Conservation (phyloP, 371 early-diverging fungal genomes). For the Mucor plumbeus region DNA sequence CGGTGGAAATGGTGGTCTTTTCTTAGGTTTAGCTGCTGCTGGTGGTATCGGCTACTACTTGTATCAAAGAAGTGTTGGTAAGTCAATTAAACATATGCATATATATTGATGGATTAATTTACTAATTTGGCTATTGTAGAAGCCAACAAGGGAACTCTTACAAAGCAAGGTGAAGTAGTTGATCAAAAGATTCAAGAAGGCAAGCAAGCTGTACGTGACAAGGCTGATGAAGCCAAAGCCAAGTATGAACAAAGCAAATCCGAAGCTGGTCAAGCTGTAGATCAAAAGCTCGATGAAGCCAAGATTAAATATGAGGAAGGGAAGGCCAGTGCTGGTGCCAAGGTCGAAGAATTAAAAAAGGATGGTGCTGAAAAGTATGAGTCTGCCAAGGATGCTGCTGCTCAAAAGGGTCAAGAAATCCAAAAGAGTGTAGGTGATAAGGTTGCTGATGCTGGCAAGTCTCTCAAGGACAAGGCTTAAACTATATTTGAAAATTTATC, state of each 20-base stretch:
- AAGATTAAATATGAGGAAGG: constrained; percentile 20
- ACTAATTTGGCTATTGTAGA: neutral
- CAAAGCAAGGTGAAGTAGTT: constrained; percentile 12
- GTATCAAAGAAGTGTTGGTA: constrained; percentile 20
- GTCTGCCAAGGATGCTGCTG: constrained; percentile 19
- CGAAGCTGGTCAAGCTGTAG: constrained; percentile 6
- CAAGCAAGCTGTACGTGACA: constrained; percentile 8
- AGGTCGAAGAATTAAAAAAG: constrained; percentile 17
- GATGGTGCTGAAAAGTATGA: constrained; percentile 18
- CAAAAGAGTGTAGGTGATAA: constrained; percentile 28
- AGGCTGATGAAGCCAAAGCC: constrained; percentile 16
- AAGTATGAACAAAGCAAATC: constrained; percentile 15
- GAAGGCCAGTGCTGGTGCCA: constrained; percentile 14
- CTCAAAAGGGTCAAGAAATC: constrained; percentile 26
- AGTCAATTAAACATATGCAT: neutral
- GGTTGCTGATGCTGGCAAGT: constrained; percentile 27
- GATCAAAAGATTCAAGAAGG: constrained; percentile 15
- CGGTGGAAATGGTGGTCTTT: constrained; percentile 8
- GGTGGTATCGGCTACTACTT: constrained; percentile 25
- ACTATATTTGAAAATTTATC: neutral
- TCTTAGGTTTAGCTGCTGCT: constrained; percentile 16
- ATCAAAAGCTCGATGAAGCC: constrained; percentile 18
- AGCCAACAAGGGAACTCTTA: constrained; percentile 7
- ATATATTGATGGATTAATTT: too few species aligned
- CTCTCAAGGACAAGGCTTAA: constrained; percentile 24